These are phyloP conservation scores for Solanum chacoense DNA, from an alignment of 305 asterid genomes.

Conservation along the genomic window DNA sequence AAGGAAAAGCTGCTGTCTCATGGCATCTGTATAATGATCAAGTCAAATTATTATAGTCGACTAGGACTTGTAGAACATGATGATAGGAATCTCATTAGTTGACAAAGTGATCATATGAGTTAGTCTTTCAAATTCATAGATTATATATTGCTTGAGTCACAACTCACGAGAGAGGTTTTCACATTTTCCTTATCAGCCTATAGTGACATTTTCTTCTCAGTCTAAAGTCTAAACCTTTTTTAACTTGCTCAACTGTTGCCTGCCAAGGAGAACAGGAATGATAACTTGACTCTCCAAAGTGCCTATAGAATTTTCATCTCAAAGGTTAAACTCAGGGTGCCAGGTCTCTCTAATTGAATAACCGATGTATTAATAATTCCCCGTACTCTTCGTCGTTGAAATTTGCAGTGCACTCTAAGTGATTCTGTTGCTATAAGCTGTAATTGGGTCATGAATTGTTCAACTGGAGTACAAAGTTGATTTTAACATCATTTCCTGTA, in stretches of 20 bases:
- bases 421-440: neutral
- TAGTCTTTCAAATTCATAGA: neutral
- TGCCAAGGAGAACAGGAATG: neutral
- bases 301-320: neutral
- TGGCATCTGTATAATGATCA: neutral
- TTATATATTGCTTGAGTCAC: neutral
- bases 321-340: neutral
- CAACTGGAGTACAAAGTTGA: neutral
- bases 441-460: neutral
- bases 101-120: neutral
- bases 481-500: neutral
- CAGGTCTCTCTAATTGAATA: neutral
- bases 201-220: neutral
- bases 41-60: neutral
- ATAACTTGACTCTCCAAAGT: neutral
- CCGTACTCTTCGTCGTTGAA: neutral
- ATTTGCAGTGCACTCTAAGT: neutral
- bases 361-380: neutral
- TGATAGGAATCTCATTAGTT: neutral
- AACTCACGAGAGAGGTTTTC: neutral
- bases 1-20: neutral
- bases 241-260: neutral
- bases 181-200: neutral
- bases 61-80: neutral
- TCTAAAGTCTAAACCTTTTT: neutral